Conservation (phyloP, 805 yeast species). For the Starmerella bombi region DNA sequence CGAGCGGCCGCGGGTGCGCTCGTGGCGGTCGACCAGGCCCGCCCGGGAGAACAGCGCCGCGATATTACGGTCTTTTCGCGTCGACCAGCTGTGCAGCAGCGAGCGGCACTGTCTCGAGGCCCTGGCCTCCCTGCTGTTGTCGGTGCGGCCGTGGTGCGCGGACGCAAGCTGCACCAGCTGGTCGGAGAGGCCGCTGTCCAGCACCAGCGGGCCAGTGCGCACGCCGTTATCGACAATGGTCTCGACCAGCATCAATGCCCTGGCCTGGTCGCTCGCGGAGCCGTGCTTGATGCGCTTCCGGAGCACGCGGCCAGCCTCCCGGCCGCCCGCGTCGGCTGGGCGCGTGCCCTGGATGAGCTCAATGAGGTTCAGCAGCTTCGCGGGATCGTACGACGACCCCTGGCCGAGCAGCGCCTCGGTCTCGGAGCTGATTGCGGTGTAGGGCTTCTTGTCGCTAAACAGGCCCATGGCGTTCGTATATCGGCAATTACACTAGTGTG, state of each 20-base stretch:
- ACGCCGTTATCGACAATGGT: conserved; percentile 41
- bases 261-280: conserved; percentile 43
- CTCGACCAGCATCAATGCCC: conserved; percentile 55
- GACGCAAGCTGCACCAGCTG: conserved; percentile 38
- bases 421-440: conserved; percentile 32
- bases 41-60: conserved; percentile 9
- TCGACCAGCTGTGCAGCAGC: conserved; percentile 56
- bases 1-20: conserved; percentile 6
- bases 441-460: conserved; percentile 29
- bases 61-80: conserved; percentile 14
- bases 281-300: conserved; percentile 87
- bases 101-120: conserved; percentile 38
- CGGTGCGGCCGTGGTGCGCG: conserved; percentile 10
- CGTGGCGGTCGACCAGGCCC: conserved; percentile 10
- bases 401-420: conserved; percentile 29
- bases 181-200: conserved; percentile 20
- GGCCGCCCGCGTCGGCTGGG: conserved; percentile 30
- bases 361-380: conserved; percentile 44
- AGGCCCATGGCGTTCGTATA: conserved; percentile 24
- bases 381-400: conserved; percentile 29
- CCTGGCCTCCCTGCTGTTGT: conserved; percentile 13
- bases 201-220: conserved; percentile 15
- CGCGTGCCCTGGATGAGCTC: conserved; percentile 36
- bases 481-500: no score
- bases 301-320: conserved; percentile 82